A percentile compares a stretch with the other conserved stretches of the same genome.
These are phyloP conservation scores for Handroanthus guayacan DNA, from an alignment of 257 asterid genomes.

Conservation along the genomic window DNA sequence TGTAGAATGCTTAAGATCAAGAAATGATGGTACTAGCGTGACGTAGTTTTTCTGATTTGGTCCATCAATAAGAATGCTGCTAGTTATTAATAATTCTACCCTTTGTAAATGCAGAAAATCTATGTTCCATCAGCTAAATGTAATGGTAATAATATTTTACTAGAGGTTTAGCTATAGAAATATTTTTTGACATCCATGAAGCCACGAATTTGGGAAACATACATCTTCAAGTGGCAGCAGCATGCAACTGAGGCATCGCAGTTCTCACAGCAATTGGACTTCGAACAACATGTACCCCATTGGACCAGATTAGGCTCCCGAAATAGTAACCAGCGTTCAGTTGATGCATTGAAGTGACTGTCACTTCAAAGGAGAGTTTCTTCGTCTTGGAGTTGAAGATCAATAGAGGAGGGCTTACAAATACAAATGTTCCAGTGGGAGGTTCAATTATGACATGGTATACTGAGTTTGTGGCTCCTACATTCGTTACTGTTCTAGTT, in stretches of 20 bases:
- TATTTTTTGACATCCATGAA: background rate
- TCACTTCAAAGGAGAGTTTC: slow-evolving; percentile 48
- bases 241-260: slow-evolving; percentile 32
- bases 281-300: slow-evolving; percentile 45
- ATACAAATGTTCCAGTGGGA: slow-evolving; percentile 45
- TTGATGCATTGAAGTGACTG: slow-evolving; percentile 40
- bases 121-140: slow-evolving; percentile 10
- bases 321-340: slow-evolving; percentile 46
- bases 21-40: background rate
- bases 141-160: background rate
- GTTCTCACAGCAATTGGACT: slow-evolving; percentile 46
- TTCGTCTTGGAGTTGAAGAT: slow-evolving; percentile 40
- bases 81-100: background rate
- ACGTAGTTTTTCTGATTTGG: too few relatives aligned
- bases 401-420: slow-evolving; percentile 46
- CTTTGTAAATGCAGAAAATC: background rate
- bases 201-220: background rate
- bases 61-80: background rate
- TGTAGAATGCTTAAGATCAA: slow-evolving; percentile 2
- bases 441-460: slow-evolving; percentile 52
- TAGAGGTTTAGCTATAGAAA: background rate
- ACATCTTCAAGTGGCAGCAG: slow-evolving; percentile 1
- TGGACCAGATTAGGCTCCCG: slow-evolving; percentile 58
- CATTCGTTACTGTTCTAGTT: slow-evolving; percentile 55
- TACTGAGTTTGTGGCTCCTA: slow-evolving; percentile 44